These are phyloP conservation scores for Protostelium mycophagum DNA, from an alignment of 78 protist species.

Conservation along the genomic window DNA sequence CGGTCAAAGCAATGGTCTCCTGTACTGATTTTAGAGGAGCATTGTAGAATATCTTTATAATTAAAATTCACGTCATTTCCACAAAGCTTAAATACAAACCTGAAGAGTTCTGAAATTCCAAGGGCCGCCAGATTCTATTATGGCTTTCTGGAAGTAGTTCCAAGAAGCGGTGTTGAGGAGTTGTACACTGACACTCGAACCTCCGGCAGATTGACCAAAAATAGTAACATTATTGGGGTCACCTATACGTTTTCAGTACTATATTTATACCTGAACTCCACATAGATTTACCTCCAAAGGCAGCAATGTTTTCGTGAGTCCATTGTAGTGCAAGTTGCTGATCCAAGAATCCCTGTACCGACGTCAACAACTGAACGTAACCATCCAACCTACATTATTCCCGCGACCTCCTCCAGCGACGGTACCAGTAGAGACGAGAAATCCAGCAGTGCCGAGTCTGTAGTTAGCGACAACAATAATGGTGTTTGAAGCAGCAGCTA, in stretches of 20 bases:
- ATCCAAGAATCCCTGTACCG: too few relatives aligned
- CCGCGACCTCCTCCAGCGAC: conserved; percentile 74
- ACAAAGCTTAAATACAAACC: too few relatives aligned
- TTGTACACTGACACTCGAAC: conserved; percentile 48
- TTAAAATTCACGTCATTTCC: too few relatives aligned
- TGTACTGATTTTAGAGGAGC: too few relatives aligned
- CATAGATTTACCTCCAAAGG: too few relatives aligned
- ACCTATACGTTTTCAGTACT: background rate
- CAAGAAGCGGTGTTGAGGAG: conserved; percentile 25
- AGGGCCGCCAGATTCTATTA: too few relatives aligned
- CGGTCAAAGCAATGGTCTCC: too few relatives aligned
- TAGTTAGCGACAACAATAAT: conserved; percentile 67
- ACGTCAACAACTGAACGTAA: too few relatives aligned
- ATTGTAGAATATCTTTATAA: too few relatives aligned
- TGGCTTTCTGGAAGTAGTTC: conserved; percentile 34
- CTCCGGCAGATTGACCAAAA: conserved; percentile 79
- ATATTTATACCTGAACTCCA: conserved; percentile 61
- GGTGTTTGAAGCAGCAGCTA: conserved; percentile 10
- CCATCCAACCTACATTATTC: too few relatives aligned
- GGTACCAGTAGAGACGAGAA: conserved; percentile 29
- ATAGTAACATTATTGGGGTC: conserved; percentile 33
- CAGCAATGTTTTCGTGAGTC: conserved; percentile 63
- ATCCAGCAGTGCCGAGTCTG: conserved; percentile 65
- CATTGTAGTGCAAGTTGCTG: conserved; percentile 72
- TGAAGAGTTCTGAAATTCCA: too few relatives aligned